These are phyloP conservation scores for Fusarium sp. DNA, from an alignment of 2,329 filamentous ascomycete genomes.

Conservation along the genomic window DNA sequence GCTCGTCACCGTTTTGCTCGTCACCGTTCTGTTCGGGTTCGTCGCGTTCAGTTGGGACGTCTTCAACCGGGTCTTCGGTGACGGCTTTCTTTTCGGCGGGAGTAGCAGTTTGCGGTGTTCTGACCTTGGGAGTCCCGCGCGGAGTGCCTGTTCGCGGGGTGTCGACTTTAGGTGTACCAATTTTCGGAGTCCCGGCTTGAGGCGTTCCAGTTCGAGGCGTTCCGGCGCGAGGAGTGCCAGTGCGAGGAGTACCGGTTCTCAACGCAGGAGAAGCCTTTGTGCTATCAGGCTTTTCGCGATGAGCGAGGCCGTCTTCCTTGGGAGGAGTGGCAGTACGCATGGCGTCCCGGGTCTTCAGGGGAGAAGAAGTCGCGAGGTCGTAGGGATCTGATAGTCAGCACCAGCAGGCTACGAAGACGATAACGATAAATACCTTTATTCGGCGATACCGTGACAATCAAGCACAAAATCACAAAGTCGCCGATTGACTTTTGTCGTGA, in stretches of 20 bases:
- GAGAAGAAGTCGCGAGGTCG: conserved; percentile 45
- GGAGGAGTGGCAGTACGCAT: conserved; percentile 25
- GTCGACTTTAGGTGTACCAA: conserved; percentile 17
- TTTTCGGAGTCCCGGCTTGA: conserved; percentile 16
- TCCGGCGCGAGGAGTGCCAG: conserved; percentile 22
- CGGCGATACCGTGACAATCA: conserved; percentile 22
- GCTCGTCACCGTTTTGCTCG: conserved; percentile 13
- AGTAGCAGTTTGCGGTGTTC: conserved; percentile 2
- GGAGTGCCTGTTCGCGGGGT: conserved; percentile 18
- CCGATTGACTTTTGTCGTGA: conserved; percentile 27
- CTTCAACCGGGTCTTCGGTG: background rate
- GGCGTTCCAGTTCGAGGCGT: conserved; percentile 19
- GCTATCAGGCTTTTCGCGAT: conserved; percentile 29
- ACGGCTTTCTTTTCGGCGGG: conserved; percentile 16
- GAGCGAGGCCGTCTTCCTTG: conserved; percentile 33
- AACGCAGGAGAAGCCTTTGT: conserved; percentile 26
- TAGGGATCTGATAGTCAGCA: conserved; percentile 43
- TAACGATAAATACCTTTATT: conserved; percentile 27
- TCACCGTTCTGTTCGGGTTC: conserved; percentile 14
- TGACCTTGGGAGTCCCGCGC: background rate
- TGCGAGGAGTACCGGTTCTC: conserved; percentile 20
- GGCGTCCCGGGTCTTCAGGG: conserved; percentile 20
- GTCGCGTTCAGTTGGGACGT: background rate
- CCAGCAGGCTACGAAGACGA: background rate
- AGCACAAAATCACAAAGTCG: conserved; percentile 5